Evolutionary conservation across 2,329 filamentous ascomycete genomes (phyloP), one percentile per base, ranked within the genome.

Genomic region (Pseudocercospora eumusae): DNA sequence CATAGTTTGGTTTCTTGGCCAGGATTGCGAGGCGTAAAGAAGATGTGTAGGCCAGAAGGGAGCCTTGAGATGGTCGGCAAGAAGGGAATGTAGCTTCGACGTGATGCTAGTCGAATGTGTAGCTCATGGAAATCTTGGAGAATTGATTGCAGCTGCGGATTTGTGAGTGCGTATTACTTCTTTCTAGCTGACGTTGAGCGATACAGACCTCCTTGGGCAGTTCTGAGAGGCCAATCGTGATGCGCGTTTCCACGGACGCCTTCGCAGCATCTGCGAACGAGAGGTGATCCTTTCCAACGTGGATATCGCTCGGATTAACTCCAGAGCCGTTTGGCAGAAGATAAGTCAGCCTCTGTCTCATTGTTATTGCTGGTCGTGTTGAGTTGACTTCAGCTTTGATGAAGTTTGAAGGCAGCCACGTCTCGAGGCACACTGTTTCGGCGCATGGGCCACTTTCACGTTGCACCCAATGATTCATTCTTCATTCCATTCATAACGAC

Each of bases 261-360:
- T 62, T 76, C 13, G 11, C 31, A 45, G 95, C 74, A 2, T 82
- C 83, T 1, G 80, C 80, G 57, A 96, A 77, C 2, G 81, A 81
- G 18, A 90, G 76, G 9, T 76, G 75, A 52, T 81, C 78, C 47
- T 80, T 77, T 49, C 79, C 79, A 47, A 96, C 76, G 11, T 82
- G 76, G 56, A 96, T 77, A 50, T 84, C 79, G 1, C 84, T 78
- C 0, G 89, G 88, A 57, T 90, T 85, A 64, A 93, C 82, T 1
- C 82, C 82, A 60, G 84, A 79, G 47, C 87, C 84, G n/a, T 83
- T 80, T 21, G 84, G 82, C 57, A 96, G 80, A 67, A 92, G 64
- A 64, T 80, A 95, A 0, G 93, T 96, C 69, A 92, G 86, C 77
- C 91, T 83, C 77, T 92, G 86, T 69, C 88, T 87, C 90, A 93